Base-by-base conservation (phyloP, 2,329 filamentous ascomycete genomes). In the Aspergillus carbonarius region DNA sequence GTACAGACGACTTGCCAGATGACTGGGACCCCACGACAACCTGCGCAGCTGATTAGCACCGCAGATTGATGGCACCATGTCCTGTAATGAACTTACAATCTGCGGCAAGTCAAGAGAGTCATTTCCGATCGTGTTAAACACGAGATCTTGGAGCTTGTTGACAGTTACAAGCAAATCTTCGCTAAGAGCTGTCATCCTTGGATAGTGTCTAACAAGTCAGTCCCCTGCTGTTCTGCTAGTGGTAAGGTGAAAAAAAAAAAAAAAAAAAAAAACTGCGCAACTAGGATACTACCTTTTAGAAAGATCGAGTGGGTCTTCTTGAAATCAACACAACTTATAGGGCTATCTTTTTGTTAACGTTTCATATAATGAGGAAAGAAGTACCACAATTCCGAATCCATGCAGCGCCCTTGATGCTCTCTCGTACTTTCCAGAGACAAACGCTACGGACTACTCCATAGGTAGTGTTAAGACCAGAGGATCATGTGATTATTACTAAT, bases 71-170 rank as follows among this genome's bases (percentile, higher is more conserved):
- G 27, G 25, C 27, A 51, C 30, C 53, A 59, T 39, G 18, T 32
- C 35, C 8, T 30, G 9, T 9, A n/a, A 50, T 15, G 35, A 17
- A 81, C 87, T 73, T 88, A 97, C 95, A 84, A 99, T 99, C 81
- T 99, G 95, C 59, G 95, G 95, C 58, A 99, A 82, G 79, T 99
- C 95, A 61, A 99, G 85, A 54, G 93, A 98, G 78, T 99, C 95
- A 82, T 93, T 98, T 78, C 95, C 95, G 77, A 99, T 99, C 68
- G 95, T 99, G 81, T 99, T 99, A 83, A 99, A 99, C 72, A 99
- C 95, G 73, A 99, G 81, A 78, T 98, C 95, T 79, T 99, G 95
- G 72, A 99, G 84, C 83, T 96, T 96, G 83, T 99, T 99, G 81
- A 99, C 95, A 65, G 92, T 96, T 69, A 86, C 87, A 75, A 99